These are phyloP conservation scores for Teratosphaeria epicoccoides DNA, from an alignment of 2,329 filamentous ascomycete species.

Conservation along the genomic window DNA sequence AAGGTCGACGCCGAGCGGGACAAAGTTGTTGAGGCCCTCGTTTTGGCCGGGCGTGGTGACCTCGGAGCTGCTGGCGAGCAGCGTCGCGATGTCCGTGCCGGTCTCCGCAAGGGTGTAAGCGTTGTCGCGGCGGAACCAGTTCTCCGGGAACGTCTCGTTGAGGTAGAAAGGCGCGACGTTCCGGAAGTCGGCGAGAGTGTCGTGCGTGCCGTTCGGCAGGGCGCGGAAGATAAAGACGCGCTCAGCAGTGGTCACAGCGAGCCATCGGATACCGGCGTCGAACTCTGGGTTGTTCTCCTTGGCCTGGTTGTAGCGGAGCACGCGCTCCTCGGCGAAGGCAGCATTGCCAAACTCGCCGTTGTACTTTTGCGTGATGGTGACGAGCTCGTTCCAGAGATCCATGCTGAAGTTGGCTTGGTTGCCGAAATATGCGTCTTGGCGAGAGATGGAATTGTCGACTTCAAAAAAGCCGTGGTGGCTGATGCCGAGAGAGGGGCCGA, in stretches of 20 bases:
- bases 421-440: constrained; percentile 16
- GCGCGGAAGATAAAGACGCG: constrained; percentile 21
- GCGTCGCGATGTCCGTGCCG: constrained; percentile 12
- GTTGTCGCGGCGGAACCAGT: constrained; percentile 16
- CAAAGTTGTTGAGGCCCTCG: constrained; percentile 20
- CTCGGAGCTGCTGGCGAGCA: constrained; percentile 11
- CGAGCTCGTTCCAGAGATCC: constrained; percentile 13
- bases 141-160: constrained; percentile 20
- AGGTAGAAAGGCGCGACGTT: constrained; percentile 22
- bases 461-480: constrained; percentile 21
- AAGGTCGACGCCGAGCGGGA: constrained; percentile 15
- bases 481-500: constrained; percentile 19
- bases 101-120: constrained; percentile 15
- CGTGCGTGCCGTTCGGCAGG: constrained; percentile 17
- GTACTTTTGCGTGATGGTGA: constrained; percentile 14
- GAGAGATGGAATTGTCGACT: constrained; percentile 20
- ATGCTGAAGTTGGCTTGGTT: constrained; percentile 21
- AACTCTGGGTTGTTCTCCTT: constrained; percentile 20
- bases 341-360: constrained; percentile 14
- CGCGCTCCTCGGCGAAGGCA: constrained; percentile 15
- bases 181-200: constrained; percentile 8
- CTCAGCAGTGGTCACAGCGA: constrained; percentile 19
- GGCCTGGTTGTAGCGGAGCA: constrained; percentile 17
- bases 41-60: constrained; percentile 16
- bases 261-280: constrained; percentile 17